Evolutionary conservation across 2,329 filamentous ascomycete genomes (phyloP), one percentile per base, ranked within the genome.

Genomic region (Mycosphaerella sp.): DNA sequence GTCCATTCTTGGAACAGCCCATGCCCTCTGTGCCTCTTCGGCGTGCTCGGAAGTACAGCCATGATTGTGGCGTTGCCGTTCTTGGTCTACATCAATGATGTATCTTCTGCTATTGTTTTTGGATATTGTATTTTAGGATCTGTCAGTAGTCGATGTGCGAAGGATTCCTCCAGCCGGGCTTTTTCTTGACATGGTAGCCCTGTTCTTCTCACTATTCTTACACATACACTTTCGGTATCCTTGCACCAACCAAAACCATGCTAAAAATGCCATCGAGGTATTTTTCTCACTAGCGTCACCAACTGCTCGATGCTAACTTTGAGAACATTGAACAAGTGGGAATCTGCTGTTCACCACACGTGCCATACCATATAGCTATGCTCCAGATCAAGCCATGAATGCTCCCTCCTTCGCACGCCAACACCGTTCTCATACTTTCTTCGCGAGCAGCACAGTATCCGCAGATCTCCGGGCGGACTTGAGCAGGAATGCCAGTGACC

Each of bases 211-310:
- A 25, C 44, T 40, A 48, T 48, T 40, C 21, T 40, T 41, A 41
- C 25, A 27, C 14, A 10, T 25, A 45, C 28, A 45, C 42, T 45
- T 45, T 32, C 25, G 18, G 16, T 9, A 30, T 32, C 44, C 44
- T 41, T 48, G 36, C 36, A 18, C 44, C 44, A 41, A 40, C 21
- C 21, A 40, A 41, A 48, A 40, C 35, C 35, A 41, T 48, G 36
- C 21, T 40, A 41, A 48, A 48, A 40, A 48, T 48, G 36, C 35
- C 30, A n/a, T n/a, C 13, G 10, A n/a, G 30, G 30, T 12, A 5
- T 34, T n/a, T n/a, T n/a, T n/a, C n/a, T n/a, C n/a, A n/a, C n/a
- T 8, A n/a, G 30, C 30, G 13, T 34, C 10, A 10, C 30, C 13
- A 34, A 25, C 21, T 25, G 21, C 21, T 25, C 21, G 21, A 25